Evolutionary conservation across 1,284 basidiomycete species (phyloP).

Genomic region (Marasmius tenuissimus): DNA sequence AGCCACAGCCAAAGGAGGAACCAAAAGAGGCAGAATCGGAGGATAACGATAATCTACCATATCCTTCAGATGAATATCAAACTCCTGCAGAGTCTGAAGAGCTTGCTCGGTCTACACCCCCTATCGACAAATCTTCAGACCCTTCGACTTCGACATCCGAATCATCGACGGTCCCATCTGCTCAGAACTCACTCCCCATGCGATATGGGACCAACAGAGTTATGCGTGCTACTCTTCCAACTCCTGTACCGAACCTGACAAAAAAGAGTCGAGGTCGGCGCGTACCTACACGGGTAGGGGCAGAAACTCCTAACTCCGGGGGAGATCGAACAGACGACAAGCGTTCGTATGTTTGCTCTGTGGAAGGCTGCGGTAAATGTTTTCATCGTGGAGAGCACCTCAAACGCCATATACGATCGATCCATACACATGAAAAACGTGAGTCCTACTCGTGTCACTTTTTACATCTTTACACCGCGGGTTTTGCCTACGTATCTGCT

Average conservation of each 20-base stretch:
- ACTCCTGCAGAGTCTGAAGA: too few relatives aligned
- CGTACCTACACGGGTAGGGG: slow-evolving; percentile 47
- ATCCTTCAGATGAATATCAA: too few relatives aligned
- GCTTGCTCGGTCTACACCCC: not conserved
- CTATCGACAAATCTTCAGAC: not conserved
- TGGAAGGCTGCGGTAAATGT: slow-evolving; percentile 68
- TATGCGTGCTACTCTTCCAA: slow-evolving; percentile 36
- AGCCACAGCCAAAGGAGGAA: not conserved
- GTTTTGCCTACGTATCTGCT: not conserved
- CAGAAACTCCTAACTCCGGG: not conserved
- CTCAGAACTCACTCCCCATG: not conserved
- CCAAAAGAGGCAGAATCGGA: not conserved
- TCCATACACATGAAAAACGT: slow-evolving; percentile 82
- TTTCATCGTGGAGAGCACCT: slow-evolving; percentile 78
- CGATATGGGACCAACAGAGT: not conserved
- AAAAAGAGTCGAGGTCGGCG: slow-evolving; percentile 72
- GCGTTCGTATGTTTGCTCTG: slow-evolving; percentile 61
- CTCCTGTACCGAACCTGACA: slow-evolving; percentile 68
- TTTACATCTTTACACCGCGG: not conserved
- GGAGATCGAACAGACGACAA: not conserved
- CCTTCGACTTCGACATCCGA: not conserved
- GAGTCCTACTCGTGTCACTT: slow-evolving; percentile 26
- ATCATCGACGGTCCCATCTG: not conserved
- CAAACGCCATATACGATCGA: slow-evolving; percentile 73
- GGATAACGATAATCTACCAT: not conserved